These are phyloP conservation scores for Plasmodium ovale DNA, from an alignment of 169 alveolate species.

Conservation along the genomic window DNA sequence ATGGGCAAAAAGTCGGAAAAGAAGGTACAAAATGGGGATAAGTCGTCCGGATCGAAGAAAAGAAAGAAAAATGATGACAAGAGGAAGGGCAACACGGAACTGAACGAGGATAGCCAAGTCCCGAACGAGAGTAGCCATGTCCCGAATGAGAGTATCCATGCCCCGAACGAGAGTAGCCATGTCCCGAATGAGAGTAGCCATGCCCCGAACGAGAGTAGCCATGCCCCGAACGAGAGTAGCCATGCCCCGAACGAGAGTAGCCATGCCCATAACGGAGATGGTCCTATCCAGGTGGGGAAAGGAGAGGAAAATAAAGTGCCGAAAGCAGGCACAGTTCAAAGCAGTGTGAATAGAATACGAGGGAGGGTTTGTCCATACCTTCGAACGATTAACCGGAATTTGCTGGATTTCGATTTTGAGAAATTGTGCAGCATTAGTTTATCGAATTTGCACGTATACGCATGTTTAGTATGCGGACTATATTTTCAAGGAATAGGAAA, in stretches of 20 bases:
- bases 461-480: conserved; percentile 98
- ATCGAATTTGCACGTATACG: conserved; percentile 96
- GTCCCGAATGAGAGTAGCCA: too few species aligned
- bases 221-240: too few species aligned
- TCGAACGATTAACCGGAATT: conserved; percentile 94
- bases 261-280: too few species aligned
- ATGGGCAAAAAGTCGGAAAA: conserved; percentile 6
- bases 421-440: conserved; percentile 97
- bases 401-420: conserved; percentile 98
- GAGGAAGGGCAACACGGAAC: neutral
- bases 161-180: neutral
- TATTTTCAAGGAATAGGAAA: conserved; percentile 97
- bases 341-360: neutral
- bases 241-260: too few species aligned
- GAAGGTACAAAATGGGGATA: conserved; percentile 6
- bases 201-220: too few species aligned
- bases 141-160: neutral
- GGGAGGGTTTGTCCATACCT: conserved; percentile 94
- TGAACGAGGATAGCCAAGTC: neutral
- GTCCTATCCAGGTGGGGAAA: too few species aligned
- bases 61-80: conserved; percentile 3
- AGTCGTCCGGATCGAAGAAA: neutral
- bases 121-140: neutral
- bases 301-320: too few species aligned
- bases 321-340: too few species aligned